A percentile compares a stretch with the other conserved stretches of the same genome.
phyloP scores from a whole-genome alignment of 2,329 filamentous ascomycete genomes.

The Lasiodiplodia hormozganensis region DNA sequence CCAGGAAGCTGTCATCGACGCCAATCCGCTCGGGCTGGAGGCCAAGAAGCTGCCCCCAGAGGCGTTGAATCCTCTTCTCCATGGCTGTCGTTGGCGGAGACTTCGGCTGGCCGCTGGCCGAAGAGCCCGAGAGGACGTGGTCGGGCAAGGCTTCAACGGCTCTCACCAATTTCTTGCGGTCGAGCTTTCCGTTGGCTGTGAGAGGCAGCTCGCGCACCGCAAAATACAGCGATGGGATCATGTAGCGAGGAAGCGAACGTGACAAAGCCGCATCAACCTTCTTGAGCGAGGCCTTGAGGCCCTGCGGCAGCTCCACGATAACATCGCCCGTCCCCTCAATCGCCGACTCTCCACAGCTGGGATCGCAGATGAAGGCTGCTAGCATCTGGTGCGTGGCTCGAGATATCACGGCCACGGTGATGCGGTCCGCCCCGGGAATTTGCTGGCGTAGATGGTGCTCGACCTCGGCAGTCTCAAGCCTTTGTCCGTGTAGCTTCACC shows the following conservation, averaged over 20 bases:
- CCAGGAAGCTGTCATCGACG: constrained; percentile 49
- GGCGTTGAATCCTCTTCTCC: constrained; percentile 43
- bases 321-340: too few species aligned
- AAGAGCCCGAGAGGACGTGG: neutral
- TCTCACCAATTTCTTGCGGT: constrained; percentile 31
- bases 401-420: too few species aligned
- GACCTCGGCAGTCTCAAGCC: neutral
- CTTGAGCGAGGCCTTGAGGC: too few species aligned
- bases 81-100: constrained; percentile 21
- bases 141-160: constrained; percentile 38
- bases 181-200: constrained; percentile 47
- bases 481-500: too few species aligned
- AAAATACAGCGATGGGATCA: constrained; percentile 50
- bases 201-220: constrained; percentile 45
- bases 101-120: neutral
- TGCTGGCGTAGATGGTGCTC: constrained; percentile 36
- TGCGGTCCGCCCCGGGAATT: constrained; percentile 47
- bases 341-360: too few species aligned
- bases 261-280: constrained; percentile 36
- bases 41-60: constrained; percentile 27
- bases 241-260: constrained; percentile 34
- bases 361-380: too few species aligned
- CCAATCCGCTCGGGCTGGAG: constrained; percentile 34
- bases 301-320: too few species aligned
- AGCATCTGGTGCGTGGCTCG: too few species aligned